Percentiles rank a stretch among this genome's conserved stretches.
Evolutionary conservation across 257 asterid species (phyloP).

Genomic region (Solanum paucissectum): DNA sequence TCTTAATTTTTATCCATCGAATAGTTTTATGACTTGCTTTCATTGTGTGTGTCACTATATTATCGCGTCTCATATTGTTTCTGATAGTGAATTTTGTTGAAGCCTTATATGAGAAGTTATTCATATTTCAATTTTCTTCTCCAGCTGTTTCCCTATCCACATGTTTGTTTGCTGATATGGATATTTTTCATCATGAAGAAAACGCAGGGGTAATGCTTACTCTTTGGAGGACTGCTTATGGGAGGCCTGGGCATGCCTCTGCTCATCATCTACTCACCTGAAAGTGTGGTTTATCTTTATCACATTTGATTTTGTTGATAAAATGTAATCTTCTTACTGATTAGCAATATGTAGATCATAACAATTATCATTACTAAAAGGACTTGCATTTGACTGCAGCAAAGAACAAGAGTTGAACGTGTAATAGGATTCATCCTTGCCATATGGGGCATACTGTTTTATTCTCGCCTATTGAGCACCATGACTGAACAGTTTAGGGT

Average conservation of each 20-base stretch:
- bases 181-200: constrained; percentile 13
- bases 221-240: constrained; percentile 95
- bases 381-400: constrained; percentile 54
- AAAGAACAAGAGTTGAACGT: constrained; percentile 91
- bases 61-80: background rate
- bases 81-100: background rate
- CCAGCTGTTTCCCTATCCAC: background rate
- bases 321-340: constrained; percentile 14
- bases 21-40: background rate
- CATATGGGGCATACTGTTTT: constrained; percentile 93
- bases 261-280: constrained; percentile 95
- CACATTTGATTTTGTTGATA: constrained; percentile 10
- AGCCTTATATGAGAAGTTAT: background rate
- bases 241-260: constrained; percentile 99
- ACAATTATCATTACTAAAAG: constrained; percentile 12
- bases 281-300: constrained; percentile 54
- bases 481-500: constrained; percentile 98
- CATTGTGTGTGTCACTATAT: background rate
- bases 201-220: constrained; percentile 53
- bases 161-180: constrained; percentile 8
- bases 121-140: background rate
- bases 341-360: constrained; percentile 11
- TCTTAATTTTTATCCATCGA: background rate
- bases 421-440: constrained; percentile 88
- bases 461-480: constrained; percentile 90